phyloP scores from a whole-genome alignment of 805 yeast genomes.

The Millerozyma acaciae region DNA sequence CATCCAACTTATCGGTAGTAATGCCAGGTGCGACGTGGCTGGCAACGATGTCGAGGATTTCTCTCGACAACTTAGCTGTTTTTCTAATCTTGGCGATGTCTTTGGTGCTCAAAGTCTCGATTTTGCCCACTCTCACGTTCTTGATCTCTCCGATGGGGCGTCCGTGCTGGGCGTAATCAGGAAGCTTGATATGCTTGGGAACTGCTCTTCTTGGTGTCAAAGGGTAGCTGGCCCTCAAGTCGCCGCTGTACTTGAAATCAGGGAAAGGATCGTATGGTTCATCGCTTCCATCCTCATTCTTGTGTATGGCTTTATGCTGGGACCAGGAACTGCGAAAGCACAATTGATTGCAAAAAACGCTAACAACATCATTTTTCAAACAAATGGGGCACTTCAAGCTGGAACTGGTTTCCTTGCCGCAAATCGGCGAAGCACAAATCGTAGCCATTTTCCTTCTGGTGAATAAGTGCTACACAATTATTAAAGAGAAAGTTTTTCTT shows the following conservation, averaged over 20 bases:
- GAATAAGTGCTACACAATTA: not conserved
- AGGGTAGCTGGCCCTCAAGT: constrained; percentile 76
- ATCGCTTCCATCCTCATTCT: constrained; percentile 45
- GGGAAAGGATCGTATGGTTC: constrained; percentile 84
- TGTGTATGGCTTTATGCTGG: constrained; percentile 73
- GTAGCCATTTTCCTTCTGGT: constrained; percentile 11
- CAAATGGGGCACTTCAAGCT: constrained; percentile 88
- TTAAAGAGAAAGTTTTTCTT: no score
- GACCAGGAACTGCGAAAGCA: constrained; percentile 77
- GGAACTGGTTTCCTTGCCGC: constrained; percentile 78
- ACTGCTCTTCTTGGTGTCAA: constrained; percentile 65
- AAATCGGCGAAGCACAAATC: constrained; percentile 71
- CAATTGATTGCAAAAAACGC: constrained; percentile 74
- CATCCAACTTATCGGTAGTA: constrained; percentile 90
- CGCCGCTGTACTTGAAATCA: constrained; percentile 67
- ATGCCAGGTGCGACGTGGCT: constrained; percentile 80
- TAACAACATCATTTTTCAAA: constrained; percentile 60
- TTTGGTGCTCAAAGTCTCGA: constrained; percentile 59
- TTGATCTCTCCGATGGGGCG: constrained; percentile 73
- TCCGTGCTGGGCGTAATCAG: constrained; percentile 85
- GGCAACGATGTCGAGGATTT: constrained; percentile 85
- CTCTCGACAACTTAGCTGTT: constrained; percentile 77
- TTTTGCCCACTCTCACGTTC: constrained; percentile 63
- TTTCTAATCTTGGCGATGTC: constrained; percentile 72
- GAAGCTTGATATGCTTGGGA: constrained; percentile 66